Percentiles rank a stretch among this genome's conserved stretches.
phyloP scores from a whole-genome alignment of 176 grass and related monocot species.

The Oryza glumipatula region DNA sequence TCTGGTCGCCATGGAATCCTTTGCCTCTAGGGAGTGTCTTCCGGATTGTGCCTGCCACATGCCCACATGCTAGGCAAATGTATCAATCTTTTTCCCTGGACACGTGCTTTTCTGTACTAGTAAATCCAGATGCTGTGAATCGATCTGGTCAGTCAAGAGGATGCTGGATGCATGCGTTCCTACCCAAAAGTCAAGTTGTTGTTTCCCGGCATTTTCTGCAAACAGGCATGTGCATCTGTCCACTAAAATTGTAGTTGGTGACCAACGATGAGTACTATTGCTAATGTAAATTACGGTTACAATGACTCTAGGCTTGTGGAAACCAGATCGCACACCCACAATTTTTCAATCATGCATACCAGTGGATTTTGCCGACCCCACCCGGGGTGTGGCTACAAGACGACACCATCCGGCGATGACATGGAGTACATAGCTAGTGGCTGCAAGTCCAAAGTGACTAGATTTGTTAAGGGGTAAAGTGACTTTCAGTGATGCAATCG shows the following conservation, averaged over 20 bases:
- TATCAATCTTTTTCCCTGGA: background rate
- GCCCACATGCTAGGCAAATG: background rate
- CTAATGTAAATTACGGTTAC: background rate
- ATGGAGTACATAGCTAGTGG: background rate
- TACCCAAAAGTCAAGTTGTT: background rate
- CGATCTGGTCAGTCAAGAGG: background rate
- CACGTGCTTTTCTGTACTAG: background rate
- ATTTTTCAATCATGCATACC: background rate
- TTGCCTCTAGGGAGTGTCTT: background rate
- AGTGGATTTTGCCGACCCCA: background rate
- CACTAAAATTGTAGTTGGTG: background rate
- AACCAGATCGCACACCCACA: background rate
- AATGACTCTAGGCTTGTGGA: background rate
- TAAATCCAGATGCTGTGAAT: background rate
- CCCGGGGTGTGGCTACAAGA: background rate
- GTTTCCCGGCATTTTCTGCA: background rate
- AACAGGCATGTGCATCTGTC: background rate
- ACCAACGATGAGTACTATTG: background rate
- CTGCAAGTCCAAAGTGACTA: background rate
- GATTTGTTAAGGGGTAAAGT: background rate
- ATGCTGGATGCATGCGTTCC: background rate
- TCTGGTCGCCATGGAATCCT: background rate
- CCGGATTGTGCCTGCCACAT: background rate
- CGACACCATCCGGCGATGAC: too few species aligned
- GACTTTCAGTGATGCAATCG: background rate